These are phyloP conservation scores for Phaeosphaeriaceae sp. DNA, from an alignment of 2,329 filamentous ascomycete genomes.

Conservation along the genomic window DNA sequence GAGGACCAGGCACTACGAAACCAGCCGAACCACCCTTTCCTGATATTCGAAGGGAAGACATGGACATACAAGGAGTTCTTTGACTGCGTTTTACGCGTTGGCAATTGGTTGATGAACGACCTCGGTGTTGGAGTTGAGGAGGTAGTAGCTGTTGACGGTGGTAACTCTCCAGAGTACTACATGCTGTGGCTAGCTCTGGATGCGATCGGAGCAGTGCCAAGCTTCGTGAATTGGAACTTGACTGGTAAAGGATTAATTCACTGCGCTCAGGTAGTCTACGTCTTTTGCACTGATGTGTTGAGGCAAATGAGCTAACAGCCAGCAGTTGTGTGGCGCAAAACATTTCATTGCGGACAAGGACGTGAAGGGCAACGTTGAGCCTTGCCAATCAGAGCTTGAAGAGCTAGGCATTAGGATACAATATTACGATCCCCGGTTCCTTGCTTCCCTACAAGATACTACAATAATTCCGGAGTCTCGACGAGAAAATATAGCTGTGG, in stretches of 20 bases:
- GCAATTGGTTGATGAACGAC: conserved; percentile 47
- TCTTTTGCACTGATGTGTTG: not conserved
- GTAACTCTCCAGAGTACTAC: conserved; percentile 45
- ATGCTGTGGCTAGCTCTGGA: conserved; percentile 49
- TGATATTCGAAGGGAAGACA: conserved; percentile 45
- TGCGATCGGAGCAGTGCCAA: conserved; percentile 40
- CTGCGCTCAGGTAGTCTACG: conserved; percentile 46
- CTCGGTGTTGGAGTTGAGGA: conserved; percentile 40
- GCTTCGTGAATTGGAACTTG: conserved; percentile 48
- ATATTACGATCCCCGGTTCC: conserved; percentile 38
- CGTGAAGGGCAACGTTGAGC: conserved; percentile 57
- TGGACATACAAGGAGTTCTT: conserved; percentile 46
- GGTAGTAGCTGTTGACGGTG: conserved; percentile 46
- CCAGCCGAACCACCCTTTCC: conserved; percentile 38
- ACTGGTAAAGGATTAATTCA: conserved; percentile 44
- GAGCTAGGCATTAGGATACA: conserved; percentile 30
- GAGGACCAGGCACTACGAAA: conserved; percentile 48
- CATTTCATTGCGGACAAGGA: conserved; percentile 54
- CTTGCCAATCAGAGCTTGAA: conserved; percentile 31
- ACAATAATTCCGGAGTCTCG: conserved; percentile 34
- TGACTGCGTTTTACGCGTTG: conserved; percentile 32
- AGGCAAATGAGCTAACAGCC: conserved; percentile 51
- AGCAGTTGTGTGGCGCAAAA: conserved; percentile 56
- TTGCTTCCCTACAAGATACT: conserved; percentile 28
- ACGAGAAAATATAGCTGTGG: conserved; percentile 27